A percentile compares a stretch with the other conserved stretches of the same genome.
Evolutionary conservation across 768 basidiomycete genomes (phyloP).

Genomic region (Leucogyrophana mollusca): DNA sequence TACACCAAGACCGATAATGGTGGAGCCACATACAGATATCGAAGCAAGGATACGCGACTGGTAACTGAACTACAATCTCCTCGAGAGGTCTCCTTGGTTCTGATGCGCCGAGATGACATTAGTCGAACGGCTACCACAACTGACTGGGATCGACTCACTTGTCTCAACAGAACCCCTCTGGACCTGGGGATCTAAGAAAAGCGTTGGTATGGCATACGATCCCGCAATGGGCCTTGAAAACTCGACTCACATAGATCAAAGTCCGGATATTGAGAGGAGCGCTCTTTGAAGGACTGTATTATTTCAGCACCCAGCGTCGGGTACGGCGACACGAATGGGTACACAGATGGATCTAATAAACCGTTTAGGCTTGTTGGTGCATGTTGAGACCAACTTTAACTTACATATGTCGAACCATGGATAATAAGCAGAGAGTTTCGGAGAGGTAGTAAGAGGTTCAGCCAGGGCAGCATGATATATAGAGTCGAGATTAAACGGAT

Average conservation of each 20-base stretch:
- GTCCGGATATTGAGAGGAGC: constrained; percentile 12
- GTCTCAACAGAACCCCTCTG: too few species aligned
- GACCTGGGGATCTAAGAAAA: too few species aligned
- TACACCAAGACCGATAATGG: too few species aligned
- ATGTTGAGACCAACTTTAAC: constrained; percentile 8
- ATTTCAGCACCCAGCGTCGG: constrained; percentile 8
- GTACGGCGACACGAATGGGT: constrained; percentile 19
- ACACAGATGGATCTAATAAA: constrained; percentile 19
- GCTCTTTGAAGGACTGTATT: constrained; percentile 1
- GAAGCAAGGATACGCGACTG: constrained; percentile 25
- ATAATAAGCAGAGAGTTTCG: constrained; percentile 22
- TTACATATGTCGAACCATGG: constrained; percentile 39
- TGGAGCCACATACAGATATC: constrained; percentile 31
- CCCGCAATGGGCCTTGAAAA: too few species aligned
- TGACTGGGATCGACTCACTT: too few species aligned
- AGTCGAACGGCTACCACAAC: too few species aligned
- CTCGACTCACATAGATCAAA: constrained; percentile 30
- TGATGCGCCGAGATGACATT: too few species aligned
- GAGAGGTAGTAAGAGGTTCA: constrained; percentile 5
- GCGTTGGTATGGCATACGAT: too few species aligned
- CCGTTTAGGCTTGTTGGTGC: neutral
- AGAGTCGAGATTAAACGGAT: constrained; percentile 36
- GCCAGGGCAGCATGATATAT: constrained; percentile 30
- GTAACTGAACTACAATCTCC: constrained; percentile 8
- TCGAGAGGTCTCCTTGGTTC: neutral